Evolutionary conservation across 139 green algal genomes (phyloP).

Genomic region (Haematococcus lacustris): DNA sequence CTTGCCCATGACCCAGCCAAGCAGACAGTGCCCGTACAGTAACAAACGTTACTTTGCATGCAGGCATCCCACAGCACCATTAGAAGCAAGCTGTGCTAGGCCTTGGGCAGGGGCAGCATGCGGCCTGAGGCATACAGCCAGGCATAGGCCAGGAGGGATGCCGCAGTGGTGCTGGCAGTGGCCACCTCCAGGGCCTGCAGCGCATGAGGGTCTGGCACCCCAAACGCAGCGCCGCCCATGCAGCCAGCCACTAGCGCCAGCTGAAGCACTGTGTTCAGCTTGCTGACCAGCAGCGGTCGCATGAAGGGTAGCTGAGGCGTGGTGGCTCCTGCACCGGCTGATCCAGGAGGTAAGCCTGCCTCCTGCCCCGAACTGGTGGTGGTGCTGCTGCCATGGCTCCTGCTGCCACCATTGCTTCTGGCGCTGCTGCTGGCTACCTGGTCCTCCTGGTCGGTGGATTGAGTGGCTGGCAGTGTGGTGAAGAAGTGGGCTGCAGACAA

Average conservation of each 20-base stretch:
- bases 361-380: not conserved
- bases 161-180: not conserved
- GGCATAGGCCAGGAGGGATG: not conserved
- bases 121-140: not conserved
- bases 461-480: not conserved
- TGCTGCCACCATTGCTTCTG: conserved; percentile 3
- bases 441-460: not conserved
- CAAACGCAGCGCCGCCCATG: not conserved
- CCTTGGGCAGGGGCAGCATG: conserved; percentile 1
- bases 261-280: conserved; percentile 83
- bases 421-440: not conserved
- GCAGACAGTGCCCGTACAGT: too few relatives aligned
- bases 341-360: not conserved
- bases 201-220: not conserved
- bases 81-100: too few relatives aligned
- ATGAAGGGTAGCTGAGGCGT: conserved; percentile 14
- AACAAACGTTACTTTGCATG: too few relatives aligned
- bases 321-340: not conserved
- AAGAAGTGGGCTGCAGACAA: not conserved
- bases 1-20: too few relatives aligned
- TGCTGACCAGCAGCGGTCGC: conserved; percentile 69
- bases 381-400: conserved; percentile 7
- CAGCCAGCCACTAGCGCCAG: conserved; percentile 50
- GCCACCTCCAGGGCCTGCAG: not conserved
- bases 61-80: too few relatives aligned